Percentiles rank a stretch among this genome's conserved stretches.
These are phyloP conservation scores for Carallia brachiata DNA, from an alignment of 345 rosid genomes.

Conservation along the genomic window DNA sequence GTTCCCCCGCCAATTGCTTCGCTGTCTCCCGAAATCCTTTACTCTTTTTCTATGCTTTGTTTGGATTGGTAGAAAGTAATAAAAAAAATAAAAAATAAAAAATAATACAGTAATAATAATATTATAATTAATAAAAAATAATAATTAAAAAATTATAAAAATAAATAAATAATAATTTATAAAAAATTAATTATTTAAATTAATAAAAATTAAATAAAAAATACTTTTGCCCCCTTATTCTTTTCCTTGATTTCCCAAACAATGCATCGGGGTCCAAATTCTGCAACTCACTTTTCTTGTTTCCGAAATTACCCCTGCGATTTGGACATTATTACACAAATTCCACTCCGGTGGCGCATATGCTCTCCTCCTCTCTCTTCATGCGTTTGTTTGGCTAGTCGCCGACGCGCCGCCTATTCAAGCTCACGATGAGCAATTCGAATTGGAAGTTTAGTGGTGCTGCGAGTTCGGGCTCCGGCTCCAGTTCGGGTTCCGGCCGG, in stretches of 20 bases:
- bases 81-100: too few species aligned
- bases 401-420: conserved; percentile 26
- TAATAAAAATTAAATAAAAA: too few species aligned
- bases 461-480: conserved; percentile 7
- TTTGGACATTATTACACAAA: conserved; percentile 18
- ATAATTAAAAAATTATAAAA: too few species aligned
- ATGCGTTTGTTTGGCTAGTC: conserved; percentile 5
- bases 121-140: too few species aligned
- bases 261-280: conserved; percentile 37
- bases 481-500: conserved; percentile 36
- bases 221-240: too few species aligned
- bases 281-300: conserved; percentile 4
- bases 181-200: too few species aligned
- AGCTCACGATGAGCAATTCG: conserved; percentile 49
- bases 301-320: conserved; percentile 13
- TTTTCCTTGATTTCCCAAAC: too few species aligned
- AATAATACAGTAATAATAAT: too few species aligned
- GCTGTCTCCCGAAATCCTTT: neutral
- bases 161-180: too few species aligned
- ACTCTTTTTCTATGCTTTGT: conserved; percentile 22
- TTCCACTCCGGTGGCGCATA: neutral
- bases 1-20: conserved; percentile 70
- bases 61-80: too few species aligned
- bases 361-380: neutral
- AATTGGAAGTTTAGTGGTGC: conserved; percentile 23